Conservation (phyloP, 1,139 yeast species). For the Yamadazyma trypodendri region DNA sequence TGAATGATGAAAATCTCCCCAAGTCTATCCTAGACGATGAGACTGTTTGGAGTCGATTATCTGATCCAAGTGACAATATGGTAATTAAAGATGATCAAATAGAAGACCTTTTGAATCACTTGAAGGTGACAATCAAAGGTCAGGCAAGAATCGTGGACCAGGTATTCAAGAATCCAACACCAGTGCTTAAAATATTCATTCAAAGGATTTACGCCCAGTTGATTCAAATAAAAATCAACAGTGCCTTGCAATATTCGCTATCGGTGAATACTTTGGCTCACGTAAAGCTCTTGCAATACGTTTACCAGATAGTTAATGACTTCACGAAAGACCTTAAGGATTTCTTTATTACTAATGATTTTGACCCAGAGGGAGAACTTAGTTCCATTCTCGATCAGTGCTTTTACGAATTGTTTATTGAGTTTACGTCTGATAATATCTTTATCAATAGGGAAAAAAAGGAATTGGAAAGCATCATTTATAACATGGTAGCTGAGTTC, state of each 20-base stretch:
- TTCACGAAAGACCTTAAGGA: conserved; percentile 68
- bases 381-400: conserved; percentile 67
- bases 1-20: conserved; percentile 35
- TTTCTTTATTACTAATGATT: conserved; percentile 47
- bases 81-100: conserved; percentile 34
- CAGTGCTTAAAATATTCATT: conserved; percentile 67
- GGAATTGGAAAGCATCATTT: conserved; percentile 62
- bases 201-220: conserved; percentile 79
- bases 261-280: conserved; percentile 70
- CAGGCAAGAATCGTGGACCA: conserved; percentile 73
- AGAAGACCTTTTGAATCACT: conserved; percentile 31
- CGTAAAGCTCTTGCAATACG: conserved; percentile 69
- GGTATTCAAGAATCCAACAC: conserved; percentile 66
- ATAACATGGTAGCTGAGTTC: conserved; percentile 48
- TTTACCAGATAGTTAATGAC: conserved; percentile 60
- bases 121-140: conserved; percentile 50
- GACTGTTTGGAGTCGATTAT: conserved; percentile 33
- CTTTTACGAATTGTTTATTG: conserved; percentile 68
- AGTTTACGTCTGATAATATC: conserved; percentile 63
- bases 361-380: conserved; percentile 46
- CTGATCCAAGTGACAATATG: conserved; percentile 36
- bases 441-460: conserved; percentile 76
- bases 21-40: conserved; percentile 37
- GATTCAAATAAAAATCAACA: conserved; percentile 65
- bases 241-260: conserved; percentile 62